Base-by-base conservation (phyloP, 768 basidiomycete species). In the Ephemerocybe angulata region DNA sequence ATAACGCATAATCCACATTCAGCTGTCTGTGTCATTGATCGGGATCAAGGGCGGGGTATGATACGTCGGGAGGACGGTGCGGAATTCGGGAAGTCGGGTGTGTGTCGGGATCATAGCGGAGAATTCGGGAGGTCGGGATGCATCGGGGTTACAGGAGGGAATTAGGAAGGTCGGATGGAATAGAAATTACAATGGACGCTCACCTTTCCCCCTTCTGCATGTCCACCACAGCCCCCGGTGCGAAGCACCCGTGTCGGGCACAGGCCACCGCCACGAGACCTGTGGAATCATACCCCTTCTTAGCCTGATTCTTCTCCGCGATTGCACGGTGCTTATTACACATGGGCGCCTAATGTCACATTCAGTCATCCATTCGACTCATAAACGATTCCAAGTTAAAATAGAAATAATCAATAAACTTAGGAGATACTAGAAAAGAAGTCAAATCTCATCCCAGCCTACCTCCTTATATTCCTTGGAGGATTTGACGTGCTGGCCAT, bases 221-320 rank as follows among this genome's bases (percentile, higher is more conserved):
- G 42, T 72, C 66, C 0, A 71, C 70, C 3, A 68, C 49, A 0
- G 61, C 57, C 44, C 68, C 63, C 0, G 65, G 70, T 6, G 62
- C 27, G 61, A 65, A 72, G 52, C 60, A 68, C 1, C 69, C 70
- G 61, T 73, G 70, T 1, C 61, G n/a, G 5, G 63, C 64, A 57
- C 69, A 73, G 2, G 66, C 67, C 55, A 55, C 56, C 4, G 66
- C 69, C 11, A 68, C 70, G 29, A 70, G 62, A 10, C 69, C 65
- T 11, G 67, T 68, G 11, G 56, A 56, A 44, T 62, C 59, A 2
- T 66, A 40, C 11, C 49, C 52, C 24, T 67, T 60, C n/a, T 53
- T 54, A 2, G 53, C 30, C 4, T 40, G 55, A 5, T 50, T 27
- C 67, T 28, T 40, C 47, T 38, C 64, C 56, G 40, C 61, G 60